These are phyloP conservation scores for Knoxdaviesia capensis DNA, from an alignment of 2,329 filamentous ascomycete genomes.

Conservation along the genomic window DNA sequence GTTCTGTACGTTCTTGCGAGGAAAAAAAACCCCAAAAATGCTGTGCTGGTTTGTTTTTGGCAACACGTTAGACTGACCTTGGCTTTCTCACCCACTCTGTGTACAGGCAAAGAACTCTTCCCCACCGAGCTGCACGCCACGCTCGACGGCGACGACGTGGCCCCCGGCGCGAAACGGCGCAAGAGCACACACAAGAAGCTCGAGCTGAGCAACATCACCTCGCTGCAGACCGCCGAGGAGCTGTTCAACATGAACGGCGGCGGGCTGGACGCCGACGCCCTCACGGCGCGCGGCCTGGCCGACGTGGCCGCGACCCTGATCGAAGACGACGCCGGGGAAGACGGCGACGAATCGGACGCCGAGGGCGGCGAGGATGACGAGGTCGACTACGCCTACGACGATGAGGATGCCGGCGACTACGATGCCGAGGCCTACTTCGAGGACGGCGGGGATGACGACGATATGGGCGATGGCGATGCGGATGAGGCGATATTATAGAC, in stretches of 20 bases:
- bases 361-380: constrained; percentile 31
- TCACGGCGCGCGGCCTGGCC: constrained; percentile 10
- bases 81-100: not conserved
- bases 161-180: constrained; percentile 1
- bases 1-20: constrained; percentile 14
- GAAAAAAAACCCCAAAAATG: not conserved
- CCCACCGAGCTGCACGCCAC: constrained; percentile 34
- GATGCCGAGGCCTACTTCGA: constrained; percentile 42
- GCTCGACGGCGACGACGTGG: constrained; percentile 25
- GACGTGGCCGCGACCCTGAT: constrained; percentile 9
- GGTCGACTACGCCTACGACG: constrained; percentile 30
- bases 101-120: constrained; percentile 23
- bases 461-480: constrained; percentile 29
- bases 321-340: constrained; percentile 16
- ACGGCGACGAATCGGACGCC: constrained; percentile 24
- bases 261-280: constrained; percentile 13
- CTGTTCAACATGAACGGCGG: constrained; percentile 20
- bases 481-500: constrained; percentile 5
- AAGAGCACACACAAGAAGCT: constrained; percentile 21
- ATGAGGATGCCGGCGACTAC: constrained; percentile 40
- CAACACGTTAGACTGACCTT: no score
- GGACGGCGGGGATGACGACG: constrained; percentile 33
- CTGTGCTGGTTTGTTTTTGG: no score
- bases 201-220: constrained; percentile 24
- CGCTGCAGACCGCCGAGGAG: constrained; percentile 28